Base-by-base conservation (phyloP, 495 filamentous ascomycete genomes). In the Podospora sp. region DNA sequence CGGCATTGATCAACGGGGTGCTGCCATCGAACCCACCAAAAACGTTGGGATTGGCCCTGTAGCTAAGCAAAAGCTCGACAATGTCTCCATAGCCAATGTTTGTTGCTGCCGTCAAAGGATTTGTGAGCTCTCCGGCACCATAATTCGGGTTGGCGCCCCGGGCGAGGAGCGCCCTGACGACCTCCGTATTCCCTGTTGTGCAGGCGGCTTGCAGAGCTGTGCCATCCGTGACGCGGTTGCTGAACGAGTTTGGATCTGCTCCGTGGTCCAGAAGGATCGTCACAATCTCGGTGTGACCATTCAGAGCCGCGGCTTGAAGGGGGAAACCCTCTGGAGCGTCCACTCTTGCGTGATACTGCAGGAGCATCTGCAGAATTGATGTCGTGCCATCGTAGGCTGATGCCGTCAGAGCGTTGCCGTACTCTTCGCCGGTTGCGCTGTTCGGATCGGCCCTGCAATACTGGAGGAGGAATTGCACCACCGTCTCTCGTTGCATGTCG, bases 121-220 rank as follows among this genome's bases (percentile, higher is more conserved):
- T 67, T 1, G 58, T 62, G 21, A 56, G 62, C 16, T 67, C 65
- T 26, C 65, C 65, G 25, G 20, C 58, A 16, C 65, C 65, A n/a
- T 55, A 55, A 20, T 67, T 62, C 21, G 65, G 65, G 49, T 67
- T 26, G 1, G 65, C 65, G 6, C 51, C 46, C 16, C 49, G 58
- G n/a, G 36, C 33, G 16, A 67, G 40, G 11, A 67, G 58, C 8
- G 27, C 20, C 26, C 25, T 51, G 0, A 21, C 65, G 14, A 67
- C 33, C 12, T 62, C 59, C 14, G 53, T 60, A 27, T 68, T 62
- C 9, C 60, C 66, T n/a, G 52, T 50, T 16, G 46, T 50, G 36
- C 66, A 68, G 16, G 60, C 60, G 14, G 60, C 66, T 29, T 68
- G 66, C 12, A 68, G 52, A 36, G 60, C 66, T 4, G 65, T 67